phyloP scores from a whole-genome alignment of 1,139 yeast genomes.

The Torulaspora pretoriensis region DNA sequence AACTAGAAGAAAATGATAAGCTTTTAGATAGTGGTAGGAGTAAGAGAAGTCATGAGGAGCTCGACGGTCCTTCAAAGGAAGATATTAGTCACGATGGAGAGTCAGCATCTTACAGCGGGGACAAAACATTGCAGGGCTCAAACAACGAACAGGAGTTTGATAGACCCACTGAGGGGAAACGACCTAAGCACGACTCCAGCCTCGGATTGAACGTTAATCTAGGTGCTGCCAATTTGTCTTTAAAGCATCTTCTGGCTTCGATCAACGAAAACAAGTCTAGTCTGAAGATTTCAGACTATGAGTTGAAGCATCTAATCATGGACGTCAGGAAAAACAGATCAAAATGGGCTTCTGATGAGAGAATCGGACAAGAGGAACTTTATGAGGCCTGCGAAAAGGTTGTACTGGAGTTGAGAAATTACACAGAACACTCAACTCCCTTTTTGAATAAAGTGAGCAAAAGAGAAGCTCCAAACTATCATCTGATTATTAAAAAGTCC shows the following conservation, averaged over 20 bases:
- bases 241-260: constrained; percentile 72
- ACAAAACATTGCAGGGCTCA: constrained; percentile 3
- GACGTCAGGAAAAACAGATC: constrained; percentile 94
- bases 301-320: constrained; percentile 76
- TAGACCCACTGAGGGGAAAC: constrained; percentile 18
- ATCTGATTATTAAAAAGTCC: constrained; percentile 81
- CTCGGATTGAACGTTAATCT: constrained; percentile 44
- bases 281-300: constrained; percentile 74
- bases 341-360: constrained; percentile 93
- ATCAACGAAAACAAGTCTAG: constrained; percentile 77
- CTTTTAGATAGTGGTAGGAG: constrained; percentile 46
- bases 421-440: constrained; percentile 95
- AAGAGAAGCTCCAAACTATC: constrained; percentile 96
- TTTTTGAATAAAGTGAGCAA: constrained; percentile 91
- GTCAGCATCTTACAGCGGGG: constrained; percentile 4
- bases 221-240: constrained; percentile 78
- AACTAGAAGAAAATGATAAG: constrained; percentile 74
- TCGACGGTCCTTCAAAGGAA: constrained; percentile 11
- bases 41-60: constrained; percentile 23
- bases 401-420: constrained; percentile 80
- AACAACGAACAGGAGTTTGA: constrained; percentile 22
- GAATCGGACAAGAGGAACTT: constrained; percentile 93
- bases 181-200: constrained; percentile 26
- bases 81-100: constrained; percentile 10
- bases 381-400: constrained; percentile 98